These are phyloP conservation scores for Cercospora zeina DNA, from an alignment of 2,329 filamentous ascomycete genomes.

Conservation along the genomic window DNA sequence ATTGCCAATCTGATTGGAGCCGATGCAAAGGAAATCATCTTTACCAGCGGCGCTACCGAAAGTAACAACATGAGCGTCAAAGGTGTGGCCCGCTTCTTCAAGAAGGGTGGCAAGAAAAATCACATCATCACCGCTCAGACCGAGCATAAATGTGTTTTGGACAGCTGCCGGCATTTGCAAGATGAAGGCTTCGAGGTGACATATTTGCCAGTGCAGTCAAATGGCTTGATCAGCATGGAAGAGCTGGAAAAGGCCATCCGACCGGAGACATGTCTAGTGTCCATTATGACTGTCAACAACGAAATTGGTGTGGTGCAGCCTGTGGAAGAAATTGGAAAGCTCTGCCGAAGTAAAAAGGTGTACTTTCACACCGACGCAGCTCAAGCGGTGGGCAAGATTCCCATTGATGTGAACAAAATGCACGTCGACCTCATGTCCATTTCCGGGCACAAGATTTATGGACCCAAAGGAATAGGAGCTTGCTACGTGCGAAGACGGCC, in stretches of 20 bases:
- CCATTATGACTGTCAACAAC: constrained; percentile 99
- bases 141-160: constrained; percentile 97
- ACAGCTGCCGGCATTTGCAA: constrained; percentile 94
- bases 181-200: constrained; percentile 96
- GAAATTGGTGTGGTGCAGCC: constrained; percentile 99
- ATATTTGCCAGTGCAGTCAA: constrained; percentile 87
- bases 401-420: constrained; percentile 94
- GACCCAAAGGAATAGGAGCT: constrained; percentile 93
- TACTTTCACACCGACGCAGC: constrained; percentile 98
- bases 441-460: constrained; percentile 97
- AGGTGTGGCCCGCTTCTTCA: constrained; percentile 94
- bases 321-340: constrained; percentile 84
- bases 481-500: constrained; percentile 93
- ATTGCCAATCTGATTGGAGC: constrained; percentile 87
- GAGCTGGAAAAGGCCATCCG: constrained; percentile 85
- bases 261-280: constrained; percentile 87
- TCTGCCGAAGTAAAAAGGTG: constrained; percentile 87
- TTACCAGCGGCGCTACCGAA: constrained; percentile 96
- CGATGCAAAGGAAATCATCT: constrained; percentile 96
- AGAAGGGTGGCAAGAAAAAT: constrained; percentile 90
- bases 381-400: constrained; percentile 98
- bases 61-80: constrained; percentile 99
- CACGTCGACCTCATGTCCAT: constrained; percentile 99
- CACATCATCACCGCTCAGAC: constrained; percentile 98
- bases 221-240: constrained; percentile 80